Conservation (phyloP, 768 basidiomycete species). For the Rhodotorula diobovata region DNA sequence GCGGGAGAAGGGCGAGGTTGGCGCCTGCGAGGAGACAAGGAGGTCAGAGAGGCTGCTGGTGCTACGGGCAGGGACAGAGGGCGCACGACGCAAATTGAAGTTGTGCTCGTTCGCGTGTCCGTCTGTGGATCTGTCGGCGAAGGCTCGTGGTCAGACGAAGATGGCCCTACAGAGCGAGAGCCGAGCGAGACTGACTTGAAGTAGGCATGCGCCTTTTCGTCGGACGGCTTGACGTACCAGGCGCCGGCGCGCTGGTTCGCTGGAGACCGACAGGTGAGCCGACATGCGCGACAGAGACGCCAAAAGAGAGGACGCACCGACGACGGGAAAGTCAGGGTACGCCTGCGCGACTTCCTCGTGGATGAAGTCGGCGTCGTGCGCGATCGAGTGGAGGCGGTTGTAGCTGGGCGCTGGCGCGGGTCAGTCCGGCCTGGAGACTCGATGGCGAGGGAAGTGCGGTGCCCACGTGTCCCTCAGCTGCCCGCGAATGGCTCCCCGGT, state of each 20-base stretch:
- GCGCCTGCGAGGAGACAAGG: conserved; percentile 51
- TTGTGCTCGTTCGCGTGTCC: conserved; percentile 39
- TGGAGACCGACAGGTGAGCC: too few species aligned
- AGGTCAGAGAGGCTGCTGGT: neutral
- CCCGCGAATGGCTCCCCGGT: neutral
- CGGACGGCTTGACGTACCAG: conserved; percentile 77
- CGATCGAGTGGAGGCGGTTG: conserved; percentile 82
- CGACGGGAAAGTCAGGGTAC: conserved; percentile 56
- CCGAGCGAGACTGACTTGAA: neutral
- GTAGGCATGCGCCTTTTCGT: conserved; percentile 50
- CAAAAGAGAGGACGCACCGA: conserved; percentile 53
- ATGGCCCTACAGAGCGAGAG: conserved; percentile 32
- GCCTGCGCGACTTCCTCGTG: conserved; percentile 51
- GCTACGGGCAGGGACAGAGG: conserved; percentile 68
- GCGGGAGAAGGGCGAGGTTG: conserved; percentile 70
- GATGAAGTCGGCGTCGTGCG: conserved; percentile 71
- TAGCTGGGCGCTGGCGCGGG: conserved; percentile 51
- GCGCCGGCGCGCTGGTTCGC: conserved; percentile 91
- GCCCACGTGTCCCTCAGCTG: conserved; percentile 27
- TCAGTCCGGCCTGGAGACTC: neutral
- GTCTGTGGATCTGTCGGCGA: conserved; percentile 36
- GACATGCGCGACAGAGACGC: neutral
- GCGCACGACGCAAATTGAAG: conserved; percentile 83
- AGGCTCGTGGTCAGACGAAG: conserved; percentile 4
- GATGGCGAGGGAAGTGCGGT: neutral